Evolutionary conservation across 495 filamentous ascomycete genomes (phyloP).

Genomic region (Trichocladium uniseriatum): DNA sequence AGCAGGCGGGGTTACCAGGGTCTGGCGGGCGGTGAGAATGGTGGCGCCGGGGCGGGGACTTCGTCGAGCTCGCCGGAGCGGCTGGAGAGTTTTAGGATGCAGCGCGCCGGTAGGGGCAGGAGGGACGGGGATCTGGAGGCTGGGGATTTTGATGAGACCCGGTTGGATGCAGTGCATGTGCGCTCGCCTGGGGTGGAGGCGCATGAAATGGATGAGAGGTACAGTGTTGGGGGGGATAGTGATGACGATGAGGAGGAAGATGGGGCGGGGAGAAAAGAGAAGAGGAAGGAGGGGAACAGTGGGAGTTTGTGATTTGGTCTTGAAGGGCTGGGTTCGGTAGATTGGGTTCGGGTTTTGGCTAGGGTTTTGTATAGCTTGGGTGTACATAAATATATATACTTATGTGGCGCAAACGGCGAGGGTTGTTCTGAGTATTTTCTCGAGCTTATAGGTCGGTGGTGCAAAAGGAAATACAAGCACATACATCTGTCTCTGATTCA

Average conservation of each 20-base stretch:
- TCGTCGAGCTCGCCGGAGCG: not conserved
- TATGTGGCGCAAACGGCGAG: too few species aligned
- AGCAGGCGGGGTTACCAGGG: constrained; percentile 43
- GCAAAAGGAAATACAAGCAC: too few species aligned
- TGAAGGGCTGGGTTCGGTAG: not conserved
- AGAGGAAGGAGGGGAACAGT: not conserved
- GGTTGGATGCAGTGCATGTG: constrained; percentile 66
- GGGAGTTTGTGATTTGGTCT: not conserved
- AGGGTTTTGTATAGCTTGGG: not conserved
- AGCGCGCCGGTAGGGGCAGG: not conserved
- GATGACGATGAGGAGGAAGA: constrained; percentile 40
- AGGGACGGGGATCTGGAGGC: constrained; percentile 6
- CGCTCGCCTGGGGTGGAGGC: constrained; percentile 35
- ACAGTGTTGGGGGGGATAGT: constrained; percentile 51
- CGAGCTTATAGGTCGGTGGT: too few species aligned
- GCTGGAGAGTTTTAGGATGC: not conserved
- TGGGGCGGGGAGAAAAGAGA: constrained; percentile 12
- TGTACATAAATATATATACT: not conserved
- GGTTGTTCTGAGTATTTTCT: too few species aligned
- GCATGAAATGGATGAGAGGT: constrained; percentile 32
- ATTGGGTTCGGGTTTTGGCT: not conserved
- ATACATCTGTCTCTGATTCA: too few species aligned
- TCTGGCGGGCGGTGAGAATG: constrained; percentile 26
- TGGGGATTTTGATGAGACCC: constrained; percentile 67
- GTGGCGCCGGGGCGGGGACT: constrained; percentile 14